phyloP scores from a whole-genome alignment of 805 yeast species.

The Candida orba region DNA sequence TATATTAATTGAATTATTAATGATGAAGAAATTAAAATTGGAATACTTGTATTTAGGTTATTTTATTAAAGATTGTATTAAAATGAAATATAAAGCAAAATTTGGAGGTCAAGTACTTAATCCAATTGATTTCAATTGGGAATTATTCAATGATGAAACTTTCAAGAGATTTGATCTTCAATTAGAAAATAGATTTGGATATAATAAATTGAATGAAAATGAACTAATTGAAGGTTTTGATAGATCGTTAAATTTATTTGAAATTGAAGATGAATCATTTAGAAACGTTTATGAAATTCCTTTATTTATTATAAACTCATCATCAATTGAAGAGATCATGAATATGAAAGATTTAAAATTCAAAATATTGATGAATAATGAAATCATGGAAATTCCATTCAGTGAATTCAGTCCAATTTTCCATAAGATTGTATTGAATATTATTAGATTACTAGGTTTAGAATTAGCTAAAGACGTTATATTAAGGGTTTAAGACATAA shows the following conservation, averaged over 20 bases:
- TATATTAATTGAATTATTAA: constrained; percentile 60
- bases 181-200: constrained; percentile 5
- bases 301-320: neutral
- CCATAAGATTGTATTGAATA: neutral
- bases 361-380: no score
- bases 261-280: neutral
- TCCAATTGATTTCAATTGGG: constrained; percentile 25
- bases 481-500: no score
- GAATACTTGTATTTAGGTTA: constrained; percentile 71
- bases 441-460: neutral
- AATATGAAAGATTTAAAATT: no score
- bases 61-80: constrained; percentile 69
- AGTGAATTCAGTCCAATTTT: neutral
- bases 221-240: neutral
- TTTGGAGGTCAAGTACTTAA: constrained; percentile 75
- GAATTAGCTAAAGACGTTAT: no score
- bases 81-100: constrained; percentile 74
- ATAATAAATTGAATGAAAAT: neutral
- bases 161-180: neutral
- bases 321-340: neutral
- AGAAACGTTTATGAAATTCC: constrained; percentile 4
- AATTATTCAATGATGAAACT: neutral
- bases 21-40: constrained; percentile 38
- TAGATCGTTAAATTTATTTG: neutral
- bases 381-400: neutral